Conservation (phyloP, 2,329 filamentous ascomycete species). For the Colletotrichum tanaceti region DNA sequence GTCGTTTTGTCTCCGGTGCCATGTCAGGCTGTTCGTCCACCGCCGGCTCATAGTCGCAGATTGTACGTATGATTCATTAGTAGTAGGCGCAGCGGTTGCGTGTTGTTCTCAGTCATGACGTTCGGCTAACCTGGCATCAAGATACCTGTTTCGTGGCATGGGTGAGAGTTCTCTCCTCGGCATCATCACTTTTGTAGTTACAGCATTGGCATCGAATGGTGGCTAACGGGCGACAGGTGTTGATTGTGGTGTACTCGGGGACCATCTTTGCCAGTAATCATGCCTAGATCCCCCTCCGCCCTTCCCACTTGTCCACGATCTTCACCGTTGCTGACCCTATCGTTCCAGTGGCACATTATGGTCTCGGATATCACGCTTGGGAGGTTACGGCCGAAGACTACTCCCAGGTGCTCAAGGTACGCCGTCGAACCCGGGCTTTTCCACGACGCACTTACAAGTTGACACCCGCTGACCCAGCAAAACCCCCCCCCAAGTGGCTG, state of each 20-base stretch:
- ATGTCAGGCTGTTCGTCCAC: constrained; percentile 33
- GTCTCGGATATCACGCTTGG: constrained; percentile 42
- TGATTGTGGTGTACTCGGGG: background rate
- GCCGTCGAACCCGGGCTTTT: background rate
- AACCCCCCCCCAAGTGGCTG: constrained; percentile 45
- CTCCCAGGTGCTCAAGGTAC: constrained; percentile 35
- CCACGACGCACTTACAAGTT: too few relatives aligned
- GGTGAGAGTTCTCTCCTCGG: background rate
- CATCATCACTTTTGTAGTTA: background rate
- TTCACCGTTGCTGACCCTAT: constrained; percentile 25
- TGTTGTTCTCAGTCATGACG: background rate
- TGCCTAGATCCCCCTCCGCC: too few relatives aligned
- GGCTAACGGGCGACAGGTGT: background rate
- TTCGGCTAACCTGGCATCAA: constrained; percentile 2
- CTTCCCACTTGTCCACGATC: too few relatives aligned
- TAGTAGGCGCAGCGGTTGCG: background rate
- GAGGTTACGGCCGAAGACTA: constrained; percentile 40
- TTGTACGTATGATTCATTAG: constrained; percentile 3
- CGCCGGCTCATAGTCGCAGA: background rate
- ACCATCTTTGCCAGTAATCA: constrained; percentile 13
- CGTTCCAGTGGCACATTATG: constrained; percentile 41
- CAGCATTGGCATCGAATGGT: background rate
- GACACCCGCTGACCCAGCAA: background rate
- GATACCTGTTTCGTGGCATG: constrained; percentile 15
- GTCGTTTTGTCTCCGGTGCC: constrained; percentile 32